Percentiles rank a stretch among this genome's conserved stretches.
Evolutionary conservation across 257 asterid species (phyloP).

Genomic region (Cinchona pubescens): DNA sequence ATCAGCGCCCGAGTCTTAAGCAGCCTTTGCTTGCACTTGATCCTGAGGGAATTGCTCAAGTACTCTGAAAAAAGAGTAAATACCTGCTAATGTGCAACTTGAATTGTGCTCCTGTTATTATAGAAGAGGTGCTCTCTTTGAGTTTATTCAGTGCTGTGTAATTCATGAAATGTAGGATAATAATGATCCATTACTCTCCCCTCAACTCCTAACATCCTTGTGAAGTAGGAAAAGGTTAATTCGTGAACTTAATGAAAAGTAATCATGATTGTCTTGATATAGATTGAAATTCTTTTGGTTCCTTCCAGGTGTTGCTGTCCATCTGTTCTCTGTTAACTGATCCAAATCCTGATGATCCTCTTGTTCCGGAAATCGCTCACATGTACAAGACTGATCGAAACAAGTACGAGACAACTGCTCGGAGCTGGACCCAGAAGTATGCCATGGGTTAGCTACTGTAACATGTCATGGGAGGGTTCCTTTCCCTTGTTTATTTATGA

Average conservation of each 20-base stretch:
- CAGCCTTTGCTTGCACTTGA: not conserved
- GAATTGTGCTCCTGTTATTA: not conserved
- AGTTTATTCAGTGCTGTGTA: not conserved
- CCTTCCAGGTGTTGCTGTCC: constrained; percentile 35
- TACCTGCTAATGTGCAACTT: not conserved
- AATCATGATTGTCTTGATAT: not conserved
- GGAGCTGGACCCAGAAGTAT: constrained; percentile 43
- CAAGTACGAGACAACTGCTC: constrained; percentile 41
- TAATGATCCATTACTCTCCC: too few relatives aligned
- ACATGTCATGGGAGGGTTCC: constrained; percentile 9
- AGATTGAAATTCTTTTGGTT: not conserved
- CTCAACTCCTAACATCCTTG: too few relatives aligned
- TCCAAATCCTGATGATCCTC: constrained; percentile 44
- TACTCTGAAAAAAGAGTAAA: not conserved
- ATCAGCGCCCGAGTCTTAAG: not conserved
- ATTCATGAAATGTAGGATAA: not conserved
- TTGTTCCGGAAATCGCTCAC: constrained; percentile 45
- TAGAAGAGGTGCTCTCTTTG: not conserved
- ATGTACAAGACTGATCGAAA: constrained; percentile 40
- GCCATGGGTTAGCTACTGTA: constrained; percentile 35
- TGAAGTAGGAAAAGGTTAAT: not conserved
- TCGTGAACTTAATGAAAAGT: not conserved
- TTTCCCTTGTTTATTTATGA: constrained; percentile 11
- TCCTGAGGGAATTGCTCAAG: not conserved
- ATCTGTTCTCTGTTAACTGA: constrained; percentile 40